Evolutionary conservation across 169 alveolate genomes (phyloP).

Genomic region (Eimeria falciformis): DNA sequence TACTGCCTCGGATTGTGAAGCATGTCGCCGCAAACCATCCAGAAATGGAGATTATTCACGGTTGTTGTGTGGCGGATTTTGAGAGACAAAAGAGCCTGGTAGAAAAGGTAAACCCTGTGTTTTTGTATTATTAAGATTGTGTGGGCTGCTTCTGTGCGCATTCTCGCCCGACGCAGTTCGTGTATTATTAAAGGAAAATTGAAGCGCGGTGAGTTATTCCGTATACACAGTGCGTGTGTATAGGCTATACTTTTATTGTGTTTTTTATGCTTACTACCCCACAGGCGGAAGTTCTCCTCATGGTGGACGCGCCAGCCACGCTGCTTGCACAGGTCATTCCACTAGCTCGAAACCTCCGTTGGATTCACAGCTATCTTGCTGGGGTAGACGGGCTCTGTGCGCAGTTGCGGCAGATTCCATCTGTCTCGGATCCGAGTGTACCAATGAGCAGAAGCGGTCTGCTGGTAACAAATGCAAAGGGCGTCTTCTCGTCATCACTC

Average conservation of each 20-base stretch:
- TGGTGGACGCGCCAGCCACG: slow-evolving; percentile 10
- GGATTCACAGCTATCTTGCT: slow-evolving; percentile 73
- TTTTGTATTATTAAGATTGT: no score
- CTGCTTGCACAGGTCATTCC: slow-evolving; percentile 1
- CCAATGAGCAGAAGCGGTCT: slow-evolving; percentile 9
- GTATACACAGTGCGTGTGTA: no score
- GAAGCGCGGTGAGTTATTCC: no score
- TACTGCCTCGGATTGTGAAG: slow-evolving; percentile 2
- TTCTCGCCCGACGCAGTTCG: no score
- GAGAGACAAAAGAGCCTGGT: background rate
- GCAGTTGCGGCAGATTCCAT: background rate
- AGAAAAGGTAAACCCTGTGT: slow-evolving; percentile 34
- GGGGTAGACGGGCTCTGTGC: slow-evolving; percentile 65
- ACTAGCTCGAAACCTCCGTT: background rate
- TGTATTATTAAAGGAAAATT: no score
- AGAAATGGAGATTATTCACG: background rate
- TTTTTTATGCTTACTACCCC: no score
- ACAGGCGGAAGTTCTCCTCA: slow-evolving; percentile 31
- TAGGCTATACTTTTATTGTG: no score
- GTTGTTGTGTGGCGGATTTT: background rate
- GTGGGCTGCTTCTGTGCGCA: no score
- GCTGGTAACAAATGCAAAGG: slow-evolving; percentile 81
- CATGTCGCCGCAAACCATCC: slow-evolving; percentile 10
- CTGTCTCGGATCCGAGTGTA: background rate
- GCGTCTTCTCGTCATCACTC: slow-evolving; percentile 77